phyloP scores from a whole-genome alignment of 2,329 filamentous ascomycete species.

The Alternaria sp. region DNA sequence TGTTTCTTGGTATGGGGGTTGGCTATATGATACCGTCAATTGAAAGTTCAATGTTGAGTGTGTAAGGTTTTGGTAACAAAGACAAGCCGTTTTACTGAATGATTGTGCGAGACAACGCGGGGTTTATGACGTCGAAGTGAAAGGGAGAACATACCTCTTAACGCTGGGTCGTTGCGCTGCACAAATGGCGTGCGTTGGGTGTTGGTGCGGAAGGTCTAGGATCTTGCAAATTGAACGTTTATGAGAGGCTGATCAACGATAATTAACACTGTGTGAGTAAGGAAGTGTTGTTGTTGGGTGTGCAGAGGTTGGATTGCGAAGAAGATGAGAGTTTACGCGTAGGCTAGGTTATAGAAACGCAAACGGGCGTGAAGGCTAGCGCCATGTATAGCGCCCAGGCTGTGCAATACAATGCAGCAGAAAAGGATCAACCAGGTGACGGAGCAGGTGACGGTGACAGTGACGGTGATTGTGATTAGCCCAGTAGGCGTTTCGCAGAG shows the following conservation, averaged over 20 bases:
- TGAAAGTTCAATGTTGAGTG: not conserved
- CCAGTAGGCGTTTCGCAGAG: not conserved
- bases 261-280: not conserved
- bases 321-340: not conserved
- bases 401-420: not conserved
- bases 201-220: not conserved
- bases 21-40: not conserved
- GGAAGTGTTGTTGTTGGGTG: not conserved
- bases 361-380: not conserved
- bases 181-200: not conserved
- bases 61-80: not conserved
- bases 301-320: not conserved
- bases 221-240: not conserved
- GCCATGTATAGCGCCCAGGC: not conserved
- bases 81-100: not conserved
- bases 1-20: not conserved
- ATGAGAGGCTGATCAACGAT: not conserved
- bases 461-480: not conserved
- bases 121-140: not conserved
- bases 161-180: not conserved
- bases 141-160: not conserved
- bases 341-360: not conserved
- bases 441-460: not conserved
- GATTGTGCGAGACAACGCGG: not conserved
- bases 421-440: not conserved